phyloP scores from a whole-genome alignment of 2,329 filamentous ascomycete genomes.

The Penicillium sp. region DNA sequence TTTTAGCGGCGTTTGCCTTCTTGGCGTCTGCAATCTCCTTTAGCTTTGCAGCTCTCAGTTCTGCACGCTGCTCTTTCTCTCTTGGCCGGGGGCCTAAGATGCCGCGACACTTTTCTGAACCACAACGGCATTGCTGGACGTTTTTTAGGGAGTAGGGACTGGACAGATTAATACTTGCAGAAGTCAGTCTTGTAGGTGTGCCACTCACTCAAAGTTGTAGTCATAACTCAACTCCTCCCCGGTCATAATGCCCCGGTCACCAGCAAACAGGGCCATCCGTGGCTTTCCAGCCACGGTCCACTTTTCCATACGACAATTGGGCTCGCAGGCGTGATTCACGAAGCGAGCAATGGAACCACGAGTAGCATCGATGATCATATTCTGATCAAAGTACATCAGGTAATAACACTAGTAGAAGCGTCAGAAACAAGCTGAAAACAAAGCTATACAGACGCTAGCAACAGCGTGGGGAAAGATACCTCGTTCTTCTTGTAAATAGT shows the following conservation, averaged over 20 bases:
- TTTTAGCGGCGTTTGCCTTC: conserved; percentile 35
- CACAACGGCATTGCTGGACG: conserved; percentile 68
- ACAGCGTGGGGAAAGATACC: conserved; percentile 56
- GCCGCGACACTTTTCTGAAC: conserved; percentile 64
- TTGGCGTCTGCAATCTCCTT: conserved; percentile 30
- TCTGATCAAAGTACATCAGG: conserved; percentile 97
- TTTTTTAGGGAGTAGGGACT: conserved; percentile 65
- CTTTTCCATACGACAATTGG: conserved; percentile 97
- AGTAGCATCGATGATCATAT: conserved; percentile 97
- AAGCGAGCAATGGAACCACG: conserved; percentile 95
- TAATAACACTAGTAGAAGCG: conserved; percentile 77
- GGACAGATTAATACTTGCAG: conserved; percentile 19
- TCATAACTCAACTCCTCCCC: conserved; percentile 97
- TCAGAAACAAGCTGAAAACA: conserved; percentile 20
- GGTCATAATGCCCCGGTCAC: conserved; percentile 85
- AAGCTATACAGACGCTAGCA: not conserved
- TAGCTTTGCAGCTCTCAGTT: conserved; percentile 29
- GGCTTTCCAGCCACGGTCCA: conserved; percentile 94
- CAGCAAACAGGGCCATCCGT: conserved; percentile 95
- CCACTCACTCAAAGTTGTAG: conserved; percentile 71
- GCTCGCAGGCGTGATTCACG: conserved; percentile 95
- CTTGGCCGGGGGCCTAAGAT: conserved; percentile 63
- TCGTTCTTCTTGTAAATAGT: conserved; percentile 92
- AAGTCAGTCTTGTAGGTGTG: not conserved
- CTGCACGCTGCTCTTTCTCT: conserved; percentile 47